Evolutionary conservation across 1,284 basidiomycete species (phyloP).

Genomic region (Sanghuangporus sanghuang): DNA sequence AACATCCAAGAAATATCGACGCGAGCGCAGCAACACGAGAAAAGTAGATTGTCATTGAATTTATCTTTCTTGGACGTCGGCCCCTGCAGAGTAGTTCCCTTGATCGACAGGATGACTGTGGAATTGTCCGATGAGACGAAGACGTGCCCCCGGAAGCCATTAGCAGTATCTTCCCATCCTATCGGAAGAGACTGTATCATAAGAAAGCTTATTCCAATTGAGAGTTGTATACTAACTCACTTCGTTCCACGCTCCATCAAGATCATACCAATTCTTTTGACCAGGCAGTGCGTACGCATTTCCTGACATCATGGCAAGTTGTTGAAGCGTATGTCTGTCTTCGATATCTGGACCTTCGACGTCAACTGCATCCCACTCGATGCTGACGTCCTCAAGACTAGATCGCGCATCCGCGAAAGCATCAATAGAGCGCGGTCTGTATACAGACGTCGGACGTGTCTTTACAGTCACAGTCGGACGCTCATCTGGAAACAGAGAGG

Average conservation of each 20-base stretch:
- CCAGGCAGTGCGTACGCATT: slow-evolving; percentile 82
- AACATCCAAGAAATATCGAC: slow-evolving; percentile 85
- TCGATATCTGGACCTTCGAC: slow-evolving; percentile 67
- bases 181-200: slow-evolving; percentile 71
- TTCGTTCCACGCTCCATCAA: slow-evolving; percentile 69
- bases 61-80: slow-evolving; percentile 92
- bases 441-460: slow-evolving; percentile 51
- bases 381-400: slow-evolving; percentile 33
- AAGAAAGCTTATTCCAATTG: neutral
- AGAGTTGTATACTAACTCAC: slow-evolving; percentile 38
- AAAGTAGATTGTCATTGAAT: slow-evolving; percentile 93
- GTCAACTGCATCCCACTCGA: slow-evolving; percentile 54
- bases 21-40: slow-evolving; percentile 96
- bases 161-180: slow-evolving; percentile 80
- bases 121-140: slow-evolving; percentile 76
- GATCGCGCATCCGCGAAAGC: slow-evolving; percentile 45
- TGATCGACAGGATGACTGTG: slow-evolving; percentile 88
- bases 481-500: neutral
- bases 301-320: slow-evolving; percentile 86
- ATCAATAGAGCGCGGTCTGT: slow-evolving; percentile 50
- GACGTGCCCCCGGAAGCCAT: slow-evolving; percentile 91
- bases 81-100: slow-evolving; percentile 84
- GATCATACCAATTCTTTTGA: slow-evolving; percentile 77
- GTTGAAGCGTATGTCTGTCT: slow-evolving; percentile 76
- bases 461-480: neutral